Conservation (phyloP, 805 yeast species). For the Myxozyma lipomycoides region DNA sequence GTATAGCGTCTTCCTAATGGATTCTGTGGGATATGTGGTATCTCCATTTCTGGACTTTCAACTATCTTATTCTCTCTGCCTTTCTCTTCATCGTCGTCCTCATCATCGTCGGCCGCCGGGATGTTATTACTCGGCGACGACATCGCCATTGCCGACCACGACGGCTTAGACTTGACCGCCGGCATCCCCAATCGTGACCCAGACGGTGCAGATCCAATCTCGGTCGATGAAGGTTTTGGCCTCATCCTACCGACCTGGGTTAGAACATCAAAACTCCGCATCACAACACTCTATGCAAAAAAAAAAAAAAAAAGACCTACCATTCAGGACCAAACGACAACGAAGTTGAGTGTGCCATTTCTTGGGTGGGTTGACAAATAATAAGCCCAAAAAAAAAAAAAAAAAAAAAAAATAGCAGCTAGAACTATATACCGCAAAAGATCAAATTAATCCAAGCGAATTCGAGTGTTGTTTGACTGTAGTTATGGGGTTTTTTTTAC, state of each 20-base stretch:
- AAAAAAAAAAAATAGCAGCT: neutral
- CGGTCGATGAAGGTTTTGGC: neutral
- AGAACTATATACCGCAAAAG: neutral
- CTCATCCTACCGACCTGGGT: neutral
- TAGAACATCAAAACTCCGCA: neutral
- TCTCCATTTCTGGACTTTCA: no score
- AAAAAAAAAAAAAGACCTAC: constrained; percentile 25
- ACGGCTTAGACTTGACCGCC: neutral
- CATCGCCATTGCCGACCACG: neutral
- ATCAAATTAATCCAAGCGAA: no score
- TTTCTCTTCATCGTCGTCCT: no score
- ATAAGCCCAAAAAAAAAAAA: neutral
- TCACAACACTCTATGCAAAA: neutral
- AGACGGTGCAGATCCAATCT: no score
- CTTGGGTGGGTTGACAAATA: no score
- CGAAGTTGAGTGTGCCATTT: constrained; percentile 34
- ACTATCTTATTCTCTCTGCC: neutral
- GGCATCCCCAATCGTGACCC: no score
- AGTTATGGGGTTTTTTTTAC: no score
- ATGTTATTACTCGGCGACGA: no score
- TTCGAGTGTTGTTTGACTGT: no score
- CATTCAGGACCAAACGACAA: constrained; percentile 36
- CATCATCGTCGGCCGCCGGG: neutral
- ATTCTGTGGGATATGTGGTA: constrained; percentile 15
- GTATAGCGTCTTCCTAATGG: constrained; percentile 20